Evolutionary conservation across 257 asterid genomes (phyloP), one percentile per base, ranked within the genome.

Genomic region (Solanum chiquidenum): DNA sequence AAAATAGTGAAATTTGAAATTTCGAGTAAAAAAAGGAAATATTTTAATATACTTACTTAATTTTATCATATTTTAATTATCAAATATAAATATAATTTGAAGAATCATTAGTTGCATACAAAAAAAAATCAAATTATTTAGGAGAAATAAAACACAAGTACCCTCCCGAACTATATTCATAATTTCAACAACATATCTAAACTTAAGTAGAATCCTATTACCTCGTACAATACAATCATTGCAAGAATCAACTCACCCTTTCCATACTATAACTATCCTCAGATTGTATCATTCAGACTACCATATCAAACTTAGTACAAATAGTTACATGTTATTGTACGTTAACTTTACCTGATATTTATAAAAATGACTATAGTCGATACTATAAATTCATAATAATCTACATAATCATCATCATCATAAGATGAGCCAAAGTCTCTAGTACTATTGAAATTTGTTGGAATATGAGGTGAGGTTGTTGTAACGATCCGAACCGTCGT

Each of bases 381-480:
- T 13, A 21, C 12, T 72, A 2, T 0, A 9, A 72, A 33, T 73
- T 88, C 93, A 75, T 89, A 93, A 52, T 90, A 93, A 66, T 95
- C 94, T 46, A 93, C 83, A 62, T 90, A 88, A 55, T 62, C 93
- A 86, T 92, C 91, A 83, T 83, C 84, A 86, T 91, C 89, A 84
- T 86, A 9, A 55, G 88, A 86, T 87, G 94, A 38, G 85, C 88
- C 92, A 84, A 85, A 29, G 25, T 88, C 91, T 83, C 55, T 86
- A 46, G 29, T 29, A 80, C 21, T 35, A 34, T 87, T 60, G 83
- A 83, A 86, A n/a, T 94, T 88, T 77, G 42, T 87, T 18, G 98
- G 98, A 44, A 92, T 71, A 89, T 90, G 90, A 31, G 98, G 98
- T 18, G 98, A 96, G 35, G 86, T 89, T n/a, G 92, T 35, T 35